Evolutionary conservation across 139 green algal genomes (phyloP).

Genomic region (Gonium pectorale): DNA sequence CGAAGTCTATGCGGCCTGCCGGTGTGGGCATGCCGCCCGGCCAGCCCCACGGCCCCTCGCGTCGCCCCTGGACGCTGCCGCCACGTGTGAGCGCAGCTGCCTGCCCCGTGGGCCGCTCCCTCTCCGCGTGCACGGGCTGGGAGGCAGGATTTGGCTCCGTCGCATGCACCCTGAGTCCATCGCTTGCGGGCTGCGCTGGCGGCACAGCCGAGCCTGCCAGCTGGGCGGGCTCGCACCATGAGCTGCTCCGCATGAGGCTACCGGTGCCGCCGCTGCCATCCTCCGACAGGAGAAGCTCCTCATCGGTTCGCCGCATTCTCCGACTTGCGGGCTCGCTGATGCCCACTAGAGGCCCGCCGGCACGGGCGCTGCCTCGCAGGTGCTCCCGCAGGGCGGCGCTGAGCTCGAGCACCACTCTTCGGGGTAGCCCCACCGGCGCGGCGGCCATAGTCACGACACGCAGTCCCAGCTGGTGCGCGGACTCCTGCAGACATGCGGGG

Average conservation of each 20-base stretch:
- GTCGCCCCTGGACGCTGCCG: not conserved
- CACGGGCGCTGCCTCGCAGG: not conserved
- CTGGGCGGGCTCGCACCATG: too few relatives aligned
- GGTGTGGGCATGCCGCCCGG: slow-evolving; percentile 16
- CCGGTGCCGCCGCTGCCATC: too few relatives aligned
- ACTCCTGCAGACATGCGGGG: too few relatives aligned
- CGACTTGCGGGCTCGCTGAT: too few relatives aligned
- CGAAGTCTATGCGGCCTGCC: not conserved
- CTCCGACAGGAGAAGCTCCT: too few relatives aligned
- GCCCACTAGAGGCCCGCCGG: too few relatives aligned
- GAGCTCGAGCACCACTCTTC: not conserved
- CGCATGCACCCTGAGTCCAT: too few relatives aligned
- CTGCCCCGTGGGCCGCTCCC: not conserved
- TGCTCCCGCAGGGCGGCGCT: not conserved
- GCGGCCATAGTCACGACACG: slow-evolving; percentile 7
- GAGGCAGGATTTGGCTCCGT: too few relatives aligned
- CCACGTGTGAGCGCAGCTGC: not conserved
- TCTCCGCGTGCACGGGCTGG: not conserved
- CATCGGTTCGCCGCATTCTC: too few relatives aligned
- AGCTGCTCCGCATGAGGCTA: too few relatives aligned
- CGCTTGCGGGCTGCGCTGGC: too few relatives aligned
- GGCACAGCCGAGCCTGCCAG: too few relatives aligned
- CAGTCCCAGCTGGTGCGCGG: slow-evolving; percentile 23
- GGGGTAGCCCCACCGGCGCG: not conserved
- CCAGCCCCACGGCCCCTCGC: not conserved